phyloP scores from a whole-genome alignment of 2,329 filamentous ascomycete species.

The Aspergillus pseudonomiae region DNA sequence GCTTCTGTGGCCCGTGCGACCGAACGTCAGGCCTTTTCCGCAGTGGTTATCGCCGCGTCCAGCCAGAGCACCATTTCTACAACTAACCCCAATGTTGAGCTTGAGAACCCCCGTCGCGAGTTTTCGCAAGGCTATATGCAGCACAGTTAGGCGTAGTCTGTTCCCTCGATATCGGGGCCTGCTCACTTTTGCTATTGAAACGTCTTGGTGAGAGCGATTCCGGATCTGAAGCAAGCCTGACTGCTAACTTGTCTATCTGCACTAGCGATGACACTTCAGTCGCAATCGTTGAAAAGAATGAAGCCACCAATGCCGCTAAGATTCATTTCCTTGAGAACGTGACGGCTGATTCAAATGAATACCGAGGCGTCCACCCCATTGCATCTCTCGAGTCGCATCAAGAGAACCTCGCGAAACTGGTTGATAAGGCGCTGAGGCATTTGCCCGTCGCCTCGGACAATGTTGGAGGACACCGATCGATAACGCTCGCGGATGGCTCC shows the following conservation, averaged over 20 bases:
- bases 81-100: conserved; percentile 29
- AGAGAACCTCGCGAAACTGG: conserved; percentile 66
- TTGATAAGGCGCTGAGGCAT: conserved; percentile 63
- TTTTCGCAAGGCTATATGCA: conserved; percentile 24
- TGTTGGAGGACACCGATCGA: conserved; percentile 9
- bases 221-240: background rate
- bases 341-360: conserved; percentile 76
- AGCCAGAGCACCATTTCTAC: background rate
- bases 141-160: conserved; percentile 9
- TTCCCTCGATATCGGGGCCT: conserved; percentile 29
- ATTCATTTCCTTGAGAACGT: conserved; percentile 80
- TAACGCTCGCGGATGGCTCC: conserved; percentile 27
- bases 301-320: conserved; percentile 43
- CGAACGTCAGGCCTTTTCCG: conserved; percentile 24
- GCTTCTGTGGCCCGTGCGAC: conserved; percentile 35
- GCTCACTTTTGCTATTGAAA: conserved; percentile 51
- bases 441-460: conserved; percentile 50
- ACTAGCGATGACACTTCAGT: conserved; percentile 86
- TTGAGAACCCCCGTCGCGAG: conserved; percentile 18
- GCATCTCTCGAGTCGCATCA: conserved; percentile 77
- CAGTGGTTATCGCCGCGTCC: conserved; percentile 7
- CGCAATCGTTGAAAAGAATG: conserved; percentile 69
- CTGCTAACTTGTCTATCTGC: background rate
- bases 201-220: conserved; percentile 42
- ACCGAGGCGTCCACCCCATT: conserved; percentile 78